Base-by-base conservation (phyloP, 306 rosid species). In the Begonia masoniana region DNA sequence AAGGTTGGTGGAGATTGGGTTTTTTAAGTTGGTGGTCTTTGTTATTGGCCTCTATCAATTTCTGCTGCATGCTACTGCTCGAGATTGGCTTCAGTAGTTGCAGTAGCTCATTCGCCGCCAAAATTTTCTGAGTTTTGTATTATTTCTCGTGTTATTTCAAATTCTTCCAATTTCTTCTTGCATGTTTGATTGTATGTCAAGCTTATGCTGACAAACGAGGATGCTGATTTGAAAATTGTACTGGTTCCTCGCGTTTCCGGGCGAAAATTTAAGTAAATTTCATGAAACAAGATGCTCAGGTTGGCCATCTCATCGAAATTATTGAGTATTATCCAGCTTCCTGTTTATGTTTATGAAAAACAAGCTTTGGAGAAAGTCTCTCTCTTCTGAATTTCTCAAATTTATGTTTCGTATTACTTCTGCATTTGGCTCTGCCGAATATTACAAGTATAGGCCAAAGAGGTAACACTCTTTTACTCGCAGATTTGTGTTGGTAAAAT, bases 401-500 rank as follows among this genome's bases (percentile, higher is more conserved):
- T 2, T 21, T 21, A 21, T 21, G 24, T 3, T 21, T 21, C 0
- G 24, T 21, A 2, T 21, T 21, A 21, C 24, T 21, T 21, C 4
- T 21, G 24, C 24, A 3, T 21, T 21, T 21, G 24, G 24, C 24
- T 21, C 2, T 21, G 24, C 24, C 4, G 24, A 21, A 2, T 21
- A 21, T 21, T 21, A 21, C 24, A 3, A 21, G 24, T 21, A 2
- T 21, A 21, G 39, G 9, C 2, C 39, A 31, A 31, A 31, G 39
- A 31, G 39, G 39, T 31, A 5, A 21, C 24, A 31, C 7, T 31
- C 39, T 31, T 5, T 31, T 5, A 5, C 39, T 31, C 66, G 60
- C 82, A 87, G 96, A 41, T 74, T 43, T 53, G 62, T 83, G 42
- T 35, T 19, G 26, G 65, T 87, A 51, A 73, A 63, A 50, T 67